Evolutionary conservation across 805 yeast species (phyloP).

Genomic region (Scheffersomyces coipomensis): DNA sequence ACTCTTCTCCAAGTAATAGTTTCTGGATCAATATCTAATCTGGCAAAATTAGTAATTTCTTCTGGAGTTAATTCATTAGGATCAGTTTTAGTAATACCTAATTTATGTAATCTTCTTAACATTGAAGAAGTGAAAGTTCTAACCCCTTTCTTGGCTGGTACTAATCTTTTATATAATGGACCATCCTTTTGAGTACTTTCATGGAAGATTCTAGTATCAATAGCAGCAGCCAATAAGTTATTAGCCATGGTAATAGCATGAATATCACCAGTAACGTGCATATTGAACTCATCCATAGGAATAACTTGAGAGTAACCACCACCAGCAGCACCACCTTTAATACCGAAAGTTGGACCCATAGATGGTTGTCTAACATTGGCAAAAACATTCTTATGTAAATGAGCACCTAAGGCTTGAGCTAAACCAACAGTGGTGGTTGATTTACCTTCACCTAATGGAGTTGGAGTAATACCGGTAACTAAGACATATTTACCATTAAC

Average conservation of each 20-base stretch:
- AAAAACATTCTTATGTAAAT: constrained; percentile 62
- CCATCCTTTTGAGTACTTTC: constrained; percentile 74
- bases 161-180: constrained; percentile 70
- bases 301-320: constrained; percentile 87
- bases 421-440: constrained; percentile 82
- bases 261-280: constrained; percentile 84
- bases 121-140: constrained; percentile 68
- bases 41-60: constrained; percentile 62
- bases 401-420: constrained; percentile 80
- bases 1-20: constrained; percentile 82
- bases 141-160: constrained; percentile 70
- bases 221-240: constrained; percentile 79
- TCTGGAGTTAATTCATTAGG: constrained; percentile 73
- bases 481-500: constrained; percentile 70
- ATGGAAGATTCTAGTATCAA: constrained; percentile 84
- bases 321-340: constrained; percentile 90
- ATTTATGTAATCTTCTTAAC: constrained; percentile 63
- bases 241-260: constrained; percentile 84
- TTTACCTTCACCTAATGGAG: constrained; percentile 85
- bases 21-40: constrained; percentile 75
- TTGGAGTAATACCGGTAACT: constrained; percentile 84
- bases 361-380: constrained; percentile 87
- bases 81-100: constrained; percentile 67
- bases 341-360: constrained; percentile 88
- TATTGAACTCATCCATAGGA: constrained; percentile 86